Evolutionary conservation across 2,329 filamentous ascomycete genomes (phyloP).

Genomic region (Talaromyces rugulosus): DNA sequence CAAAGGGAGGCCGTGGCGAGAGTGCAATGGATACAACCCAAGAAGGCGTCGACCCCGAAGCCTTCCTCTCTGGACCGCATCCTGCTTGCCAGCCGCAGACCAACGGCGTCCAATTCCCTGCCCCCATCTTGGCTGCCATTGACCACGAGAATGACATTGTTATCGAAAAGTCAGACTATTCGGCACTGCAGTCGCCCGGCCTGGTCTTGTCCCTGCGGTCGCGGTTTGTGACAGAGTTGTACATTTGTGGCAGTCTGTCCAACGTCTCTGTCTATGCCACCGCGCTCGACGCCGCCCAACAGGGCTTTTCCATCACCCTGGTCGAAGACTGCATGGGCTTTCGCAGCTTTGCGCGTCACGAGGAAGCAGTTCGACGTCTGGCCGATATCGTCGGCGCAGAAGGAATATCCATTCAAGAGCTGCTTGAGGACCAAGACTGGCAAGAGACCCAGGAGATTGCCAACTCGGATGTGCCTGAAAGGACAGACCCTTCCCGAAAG

Average conservation of each 20-base stretch:
- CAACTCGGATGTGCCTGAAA: not conserved
- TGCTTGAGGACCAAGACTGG: conserved; percentile 49
- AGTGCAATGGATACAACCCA: not conserved
- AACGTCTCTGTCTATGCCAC: conserved; percentile 91
- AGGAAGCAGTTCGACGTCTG: conserved; percentile 66
- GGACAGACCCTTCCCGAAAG: not conserved
- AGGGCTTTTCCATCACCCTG: conserved; percentile 82
- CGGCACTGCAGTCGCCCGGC: conserved; percentile 72
- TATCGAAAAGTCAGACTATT: conserved; percentile 74
- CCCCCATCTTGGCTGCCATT: conserved; percentile 47
- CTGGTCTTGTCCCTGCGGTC: conserved; percentile 74
- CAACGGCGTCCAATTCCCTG: conserved; percentile 47
- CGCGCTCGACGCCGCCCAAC: conserved; percentile 79
- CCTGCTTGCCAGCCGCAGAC: conserved; percentile 38
- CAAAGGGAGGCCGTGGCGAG: conserved; percentile 2
- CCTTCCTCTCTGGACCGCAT: conserved; percentile 35
- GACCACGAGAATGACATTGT: conserved; percentile 50
- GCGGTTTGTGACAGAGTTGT: conserved; percentile 84
- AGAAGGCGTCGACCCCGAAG: conserved; percentile 32
- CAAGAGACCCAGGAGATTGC: conserved; percentile 38
- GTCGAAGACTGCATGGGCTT: conserved; percentile 87
- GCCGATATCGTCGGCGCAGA: conserved; percentile 70
- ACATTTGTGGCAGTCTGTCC: conserved; percentile 78
- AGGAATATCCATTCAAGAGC: conserved; percentile 55
- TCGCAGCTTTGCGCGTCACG: conserved; percentile 64